These are phyloP conservation scores for Schwanniomyces yamadae DNA, from an alignment of 805 yeast genomes.

Conservation along the genomic window DNA sequence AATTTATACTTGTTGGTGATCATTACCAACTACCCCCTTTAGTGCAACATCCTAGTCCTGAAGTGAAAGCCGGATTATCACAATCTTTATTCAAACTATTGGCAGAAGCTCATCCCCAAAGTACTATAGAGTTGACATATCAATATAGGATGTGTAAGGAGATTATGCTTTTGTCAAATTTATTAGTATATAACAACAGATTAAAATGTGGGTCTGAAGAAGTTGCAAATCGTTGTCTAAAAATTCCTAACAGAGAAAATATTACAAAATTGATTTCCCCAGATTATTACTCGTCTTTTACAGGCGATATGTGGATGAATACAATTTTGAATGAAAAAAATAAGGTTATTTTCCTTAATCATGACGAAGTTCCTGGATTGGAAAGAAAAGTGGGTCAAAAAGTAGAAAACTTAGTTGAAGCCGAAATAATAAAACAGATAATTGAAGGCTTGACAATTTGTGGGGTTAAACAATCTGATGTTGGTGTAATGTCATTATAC, in stretches of 20 bases:
- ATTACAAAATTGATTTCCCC: constrained; percentile 14
- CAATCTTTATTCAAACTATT: constrained; percentile 73
- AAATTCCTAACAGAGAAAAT: constrained; percentile 43
- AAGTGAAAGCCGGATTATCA: constrained; percentile 67
- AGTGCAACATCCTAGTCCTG: constrained; percentile 56
- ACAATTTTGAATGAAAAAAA: constrained; percentile 51
- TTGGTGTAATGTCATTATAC: constrained; percentile 90
- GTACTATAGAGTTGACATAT: constrained; percentile 71
- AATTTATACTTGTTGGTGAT: constrained; percentile 93
- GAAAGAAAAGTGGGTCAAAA: constrained; percentile 64
- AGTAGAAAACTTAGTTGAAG: constrained; percentile 73
- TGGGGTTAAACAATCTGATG: constrained; percentile 58
- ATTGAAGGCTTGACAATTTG: constrained; percentile 55
- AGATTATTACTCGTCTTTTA: neutral
- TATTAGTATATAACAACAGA: constrained; percentile 70
- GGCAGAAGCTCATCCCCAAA: constrained; percentile 68
- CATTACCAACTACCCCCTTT: constrained; percentile 92
- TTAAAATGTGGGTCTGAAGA: constrained; percentile 69
- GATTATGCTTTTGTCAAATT: constrained; percentile 79
- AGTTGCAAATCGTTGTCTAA: constrained; percentile 60
- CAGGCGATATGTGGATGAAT: constrained; percentile 51
- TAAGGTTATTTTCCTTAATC: constrained; percentile 76
- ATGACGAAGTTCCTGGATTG: constrained; percentile 61
- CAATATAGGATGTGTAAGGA: constrained; percentile 95
- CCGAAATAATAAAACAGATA: constrained; percentile 58